These are phyloP conservation scores for Jacaranda copaia DNA, from an alignment of 257 asterid genomes.

Conservation along the genomic window DNA sequence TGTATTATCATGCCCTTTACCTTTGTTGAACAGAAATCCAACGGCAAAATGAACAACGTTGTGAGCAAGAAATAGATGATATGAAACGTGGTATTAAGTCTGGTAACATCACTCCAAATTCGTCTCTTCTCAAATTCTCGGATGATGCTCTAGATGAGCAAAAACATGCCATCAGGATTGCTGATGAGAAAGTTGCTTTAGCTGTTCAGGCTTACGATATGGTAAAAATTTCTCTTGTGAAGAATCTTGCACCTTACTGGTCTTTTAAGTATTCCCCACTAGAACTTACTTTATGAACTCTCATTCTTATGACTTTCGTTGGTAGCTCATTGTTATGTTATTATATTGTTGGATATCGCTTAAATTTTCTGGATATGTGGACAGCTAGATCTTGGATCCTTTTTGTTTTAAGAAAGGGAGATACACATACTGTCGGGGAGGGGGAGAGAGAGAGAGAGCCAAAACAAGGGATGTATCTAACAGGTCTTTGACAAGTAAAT, in stretches of 20 bases:
- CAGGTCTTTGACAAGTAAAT: not conserved
- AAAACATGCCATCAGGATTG: conserved; percentile 93
- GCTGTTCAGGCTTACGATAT: conserved; percentile 93
- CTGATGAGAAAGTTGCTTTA: conserved; percentile 94
- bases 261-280: conserved; percentile 10
- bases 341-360: not conserved
- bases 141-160: conserved; percentile 95
- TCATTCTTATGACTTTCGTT: not conserved
- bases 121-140: conserved; percentile 82
- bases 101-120: conserved; percentile 74
- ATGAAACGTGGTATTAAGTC: conserved; percentile 79
- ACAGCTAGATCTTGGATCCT: not conserved
- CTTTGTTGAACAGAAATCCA: conserved; percentile 68
- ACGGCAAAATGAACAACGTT: conserved; percentile 85
- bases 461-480: not conserved
- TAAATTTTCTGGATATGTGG: conserved; percentile 5
- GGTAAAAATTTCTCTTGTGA: conserved; percentile 52
- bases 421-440: not conserved
- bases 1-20: conserved; percentile 30
- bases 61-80: conserved; percentile 89
- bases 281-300: not conserved
- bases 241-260: conserved; percentile 1
- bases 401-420: conserved; percentile 13
- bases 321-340: conserved; percentile 11
- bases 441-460: not conserved